phyloP scores from a whole-genome alignment of 1,139 yeast genomes.

The Arxiozyma slooffiae region DNA sequence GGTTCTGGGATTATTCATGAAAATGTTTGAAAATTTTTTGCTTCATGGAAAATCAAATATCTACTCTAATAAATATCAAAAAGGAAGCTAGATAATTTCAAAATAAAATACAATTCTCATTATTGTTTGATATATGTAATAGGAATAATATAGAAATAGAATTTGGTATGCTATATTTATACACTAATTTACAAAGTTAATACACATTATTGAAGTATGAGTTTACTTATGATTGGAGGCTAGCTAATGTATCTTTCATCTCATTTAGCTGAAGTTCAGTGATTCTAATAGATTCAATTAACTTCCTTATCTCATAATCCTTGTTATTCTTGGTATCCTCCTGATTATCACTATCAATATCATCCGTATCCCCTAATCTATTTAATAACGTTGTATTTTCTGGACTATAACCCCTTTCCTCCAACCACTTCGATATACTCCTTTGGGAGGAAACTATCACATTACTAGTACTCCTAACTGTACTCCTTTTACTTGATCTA shows the following conservation, averaged over 20 bases:
- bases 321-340: constrained; percentile 6
- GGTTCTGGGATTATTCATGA: no score
- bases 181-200: not conserved
- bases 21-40: no score
- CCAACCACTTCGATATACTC: constrained; percentile 75
- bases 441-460: constrained; percentile 42
- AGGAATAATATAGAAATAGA: no score
- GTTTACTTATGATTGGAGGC: not conserved
- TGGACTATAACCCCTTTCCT: constrained; percentile 38
- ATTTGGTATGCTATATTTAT: not conserved
- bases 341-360: not conserved
- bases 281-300: constrained; percentile 45
- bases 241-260: constrained; percentile 25
- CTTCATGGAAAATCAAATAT: no score
- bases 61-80: no score
- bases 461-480: constrained; percentile 9
- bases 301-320: constrained; percentile 35
- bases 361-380: not conserved
- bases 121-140: no score
- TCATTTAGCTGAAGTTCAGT: constrained; percentile 44
- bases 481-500: constrained; percentile 16
- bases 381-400: constrained; percentile 1
- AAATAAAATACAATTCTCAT: no score
- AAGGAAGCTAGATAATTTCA: not conserved
- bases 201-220: not conserved